Base-by-base conservation (phyloP, 1,284 basidiomycete genomes). In the Psilocybe mexicana region DNA sequence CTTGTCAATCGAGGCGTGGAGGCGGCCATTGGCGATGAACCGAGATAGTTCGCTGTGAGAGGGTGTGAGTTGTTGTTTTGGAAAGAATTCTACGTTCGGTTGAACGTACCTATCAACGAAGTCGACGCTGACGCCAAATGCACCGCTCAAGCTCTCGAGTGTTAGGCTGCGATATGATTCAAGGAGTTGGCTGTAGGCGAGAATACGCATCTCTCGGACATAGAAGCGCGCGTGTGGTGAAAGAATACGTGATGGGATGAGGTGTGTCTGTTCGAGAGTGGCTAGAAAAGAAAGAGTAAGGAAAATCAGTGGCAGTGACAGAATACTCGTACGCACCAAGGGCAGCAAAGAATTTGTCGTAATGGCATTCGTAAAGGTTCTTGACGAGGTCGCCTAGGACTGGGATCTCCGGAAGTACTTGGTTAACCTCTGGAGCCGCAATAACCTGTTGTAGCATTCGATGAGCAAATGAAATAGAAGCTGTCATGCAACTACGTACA, bases 131-230 rank as follows among this genome's bases (percentile, higher is more conserved):
- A 98, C 96, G 2, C 96, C 96, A 65, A 99, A 99, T 11, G 94
- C 94, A 2, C 83, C 79, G 48, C 86, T 85, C 67, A 99, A 85
- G 64, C 90, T 92, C 61, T 96, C 90, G 42, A 99, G 77, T 1
- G 96, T 98, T 40, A 99, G 81, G 61, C 89, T 93, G 49, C 91
- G 84, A 74, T 99, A 99, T 14, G 86, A 90, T 73, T 98, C 95
- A 14, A 99, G 80, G 2, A 98, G 81, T 71, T 98, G 96, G 36
- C 84, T 79, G 76, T 98, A 99, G 2, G 96, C 95, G 46, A 94
- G 88, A 67, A 99, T 96, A 44, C 96, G 88, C 92, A 98, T 96
- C 74, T 98, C 97, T 52, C 96, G 88, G 23, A 96, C 85, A 72
- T 97, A 98, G 79, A 82, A 98, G 2, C 93, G 85, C 1, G 94